A percentile compares a stretch with the other conserved stretches of the same genome.
phyloP scores from a whole-genome alignment of 352 stramenopile species.

The Pythium diclinum region DNA sequence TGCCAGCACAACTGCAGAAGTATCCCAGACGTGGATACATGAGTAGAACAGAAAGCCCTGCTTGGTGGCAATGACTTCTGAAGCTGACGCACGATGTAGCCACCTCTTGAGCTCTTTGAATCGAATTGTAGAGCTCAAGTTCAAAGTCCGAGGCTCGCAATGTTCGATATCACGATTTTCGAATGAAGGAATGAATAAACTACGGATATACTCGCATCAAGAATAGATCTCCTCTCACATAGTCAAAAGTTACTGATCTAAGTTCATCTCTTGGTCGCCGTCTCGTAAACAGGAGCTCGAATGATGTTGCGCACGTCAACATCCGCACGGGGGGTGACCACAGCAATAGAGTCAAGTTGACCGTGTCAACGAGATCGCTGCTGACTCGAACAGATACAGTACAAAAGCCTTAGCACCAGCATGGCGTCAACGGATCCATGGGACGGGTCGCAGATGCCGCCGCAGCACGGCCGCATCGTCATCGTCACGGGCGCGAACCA shows the following conservation, averaged over 20 bases:
- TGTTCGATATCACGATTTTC: not conserved
- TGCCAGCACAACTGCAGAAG: too few species aligned
- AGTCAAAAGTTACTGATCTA: too few species aligned
- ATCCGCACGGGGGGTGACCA: too few species aligned
- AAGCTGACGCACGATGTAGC: not conserved
- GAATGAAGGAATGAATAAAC: not conserved
- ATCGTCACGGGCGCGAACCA: constrained; percentile 67
- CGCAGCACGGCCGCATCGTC: constrained; percentile 33
- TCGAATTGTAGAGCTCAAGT: too few species aligned
- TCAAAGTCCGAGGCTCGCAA: not conserved
- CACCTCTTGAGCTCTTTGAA: not conserved
- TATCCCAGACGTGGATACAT: not conserved
- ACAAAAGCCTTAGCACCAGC: not conserved
- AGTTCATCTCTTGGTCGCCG: too few species aligned
- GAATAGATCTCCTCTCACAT: too few species aligned
- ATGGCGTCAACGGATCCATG: constrained; percentile 7
- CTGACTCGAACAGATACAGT: not conserved
- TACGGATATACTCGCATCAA: too few species aligned
- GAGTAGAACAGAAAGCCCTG: not conserved
- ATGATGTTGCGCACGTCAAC: not conserved
- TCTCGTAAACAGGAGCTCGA: not conserved
- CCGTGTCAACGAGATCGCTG: not conserved
- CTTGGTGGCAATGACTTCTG: not conserved
- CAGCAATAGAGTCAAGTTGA: too few species aligned
- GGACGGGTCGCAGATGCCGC: constrained; percentile 20